Evolutionary conservation across 129 eudicot species (phyloP), one percentile per base, ranked within the genome.

Genomic region (Flaveria brownii): DNA sequence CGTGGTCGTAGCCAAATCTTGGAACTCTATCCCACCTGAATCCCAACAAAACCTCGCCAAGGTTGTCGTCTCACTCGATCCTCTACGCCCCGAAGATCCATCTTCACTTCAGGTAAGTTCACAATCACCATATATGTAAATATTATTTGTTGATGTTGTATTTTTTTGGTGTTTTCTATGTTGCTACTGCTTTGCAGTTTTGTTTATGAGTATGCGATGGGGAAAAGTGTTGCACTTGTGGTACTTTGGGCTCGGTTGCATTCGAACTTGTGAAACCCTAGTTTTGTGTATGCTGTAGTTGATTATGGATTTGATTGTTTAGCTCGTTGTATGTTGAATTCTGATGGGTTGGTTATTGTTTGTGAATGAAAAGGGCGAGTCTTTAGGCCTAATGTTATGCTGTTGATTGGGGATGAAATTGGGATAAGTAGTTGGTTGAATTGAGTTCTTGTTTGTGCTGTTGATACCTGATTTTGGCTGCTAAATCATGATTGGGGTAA

Each of bases 1-100:
- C 0, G 82, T 84, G 0, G 90, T 84, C 1, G 88, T 93, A 17
- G 85, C 98, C 22, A 90, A 94, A 68, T 82, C 97, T 0, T 91
- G 97, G 97, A 84, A 87, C 51, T 51, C 88, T 13, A 73, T 82
- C 54, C 83, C 85, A 17, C 63, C 85, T 16, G 81, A 87, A 49
- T 60, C 87, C 54, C 96, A 90, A 16, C 87, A 84, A 15, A 83
- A 87, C 6, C 83, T 88, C 39, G 78, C 98, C 6, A 94, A 91
- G 60, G 98, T 94, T 54, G 90, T 88, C 65, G 91, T 93, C 23
- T 93, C 97, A 1, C 86, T 78, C 41, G 82, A 78, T 78, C 82
- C 82, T 70, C 82, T 78, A n/a, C 76, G 28, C 23, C 72, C 82
- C 63, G 93, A 94, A 20, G 86, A 81, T 55, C 83, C 91, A 1